Conservation (phyloP, 176 grass and related monocot genomes). For the Themeda triandra region DNA sequence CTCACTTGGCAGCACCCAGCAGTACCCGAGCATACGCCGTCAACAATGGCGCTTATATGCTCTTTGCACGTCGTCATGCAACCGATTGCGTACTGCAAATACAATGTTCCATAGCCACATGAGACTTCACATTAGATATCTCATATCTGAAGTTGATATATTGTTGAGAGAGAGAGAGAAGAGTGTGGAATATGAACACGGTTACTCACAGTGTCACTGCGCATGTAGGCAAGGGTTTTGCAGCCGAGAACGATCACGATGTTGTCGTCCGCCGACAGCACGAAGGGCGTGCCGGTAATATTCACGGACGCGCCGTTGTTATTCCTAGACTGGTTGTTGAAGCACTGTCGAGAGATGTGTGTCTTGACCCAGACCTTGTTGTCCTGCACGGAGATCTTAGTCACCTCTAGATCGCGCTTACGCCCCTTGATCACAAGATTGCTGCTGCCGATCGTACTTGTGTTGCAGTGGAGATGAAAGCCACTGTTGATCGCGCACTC, state of each 20-base stretch:
- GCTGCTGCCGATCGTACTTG: rapidly evolving
- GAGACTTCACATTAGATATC: no score
- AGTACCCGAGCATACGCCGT: neutral
- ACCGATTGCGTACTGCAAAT: neutral
- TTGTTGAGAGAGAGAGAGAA: no score
- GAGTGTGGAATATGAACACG: no score
- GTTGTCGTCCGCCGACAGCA: neutral
- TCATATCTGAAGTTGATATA: no score
- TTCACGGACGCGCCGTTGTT: neutral
- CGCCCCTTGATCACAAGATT: neutral
- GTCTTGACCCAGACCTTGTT: neutral
- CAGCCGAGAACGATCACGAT: constrained; percentile 4
- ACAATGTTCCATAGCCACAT: no score
- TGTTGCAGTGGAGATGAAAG: neutral
- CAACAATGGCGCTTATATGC: neutral
- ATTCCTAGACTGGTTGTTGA: neutral
- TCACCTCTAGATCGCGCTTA: neutral
- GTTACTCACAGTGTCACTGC: neutral
- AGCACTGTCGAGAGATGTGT: neutral
- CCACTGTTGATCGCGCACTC: neutral
- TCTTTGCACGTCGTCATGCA: neutral
- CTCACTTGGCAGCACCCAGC: neutral
- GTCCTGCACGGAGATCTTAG: neutral
- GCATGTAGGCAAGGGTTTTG: constrained; percentile 10
- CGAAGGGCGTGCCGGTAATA: neutral